Percentiles rank a stretch among this genome's conserved stretches.
Conservation (phyloP, 2,329 filamentous ascomycete species). For the Aureobasidium vineae region DNA sequence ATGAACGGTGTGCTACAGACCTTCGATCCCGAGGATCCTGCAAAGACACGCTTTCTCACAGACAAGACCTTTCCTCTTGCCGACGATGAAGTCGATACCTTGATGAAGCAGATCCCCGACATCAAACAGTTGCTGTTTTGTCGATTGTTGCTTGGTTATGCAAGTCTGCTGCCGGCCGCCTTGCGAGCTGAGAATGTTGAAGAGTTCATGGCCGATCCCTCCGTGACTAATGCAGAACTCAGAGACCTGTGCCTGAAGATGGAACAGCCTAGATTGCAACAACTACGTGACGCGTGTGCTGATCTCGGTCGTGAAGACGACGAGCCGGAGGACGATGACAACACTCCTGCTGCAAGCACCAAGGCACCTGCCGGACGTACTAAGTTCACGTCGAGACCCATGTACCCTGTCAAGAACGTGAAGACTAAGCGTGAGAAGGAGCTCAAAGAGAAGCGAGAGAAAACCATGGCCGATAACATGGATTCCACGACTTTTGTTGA, state of each 20-base stretch:
- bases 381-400: conserved; percentile 21
- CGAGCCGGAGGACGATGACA: conserved; percentile 37
- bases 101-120: conserved; percentile 47
- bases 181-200: conserved; percentile 47
- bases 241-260: conserved; percentile 51
- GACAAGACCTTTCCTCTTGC: conserved; percentile 25
- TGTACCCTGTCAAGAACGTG: conserved; percentile 21
- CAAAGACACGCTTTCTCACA: conserved; percentile 1
- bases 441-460: conserved; percentile 28
- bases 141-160: conserved; percentile 48
- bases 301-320: conserved; percentile 48
- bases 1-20: conserved; percentile 10
- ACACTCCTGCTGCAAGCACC: not conserved
- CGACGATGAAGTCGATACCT: conserved; percentile 10
- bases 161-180: conserved; percentile 48
- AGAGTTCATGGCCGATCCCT: conserved; percentile 46
- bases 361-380: conserved; percentile 14
- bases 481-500: conserved; percentile 35
- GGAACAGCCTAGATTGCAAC: conserved; percentile 50
- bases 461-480: conserved; percentile 18
- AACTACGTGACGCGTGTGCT: conserved; percentile 53
- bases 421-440: conserved; percentile 39
- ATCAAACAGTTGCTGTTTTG: conserved; percentile 53
- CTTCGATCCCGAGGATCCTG: conserved; percentile 15
- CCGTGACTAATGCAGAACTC: conserved; percentile 46